Evolutionary conservation across 257 asterid genomes (phyloP).

Genomic region (Paraleonurus japonicus): DNA sequence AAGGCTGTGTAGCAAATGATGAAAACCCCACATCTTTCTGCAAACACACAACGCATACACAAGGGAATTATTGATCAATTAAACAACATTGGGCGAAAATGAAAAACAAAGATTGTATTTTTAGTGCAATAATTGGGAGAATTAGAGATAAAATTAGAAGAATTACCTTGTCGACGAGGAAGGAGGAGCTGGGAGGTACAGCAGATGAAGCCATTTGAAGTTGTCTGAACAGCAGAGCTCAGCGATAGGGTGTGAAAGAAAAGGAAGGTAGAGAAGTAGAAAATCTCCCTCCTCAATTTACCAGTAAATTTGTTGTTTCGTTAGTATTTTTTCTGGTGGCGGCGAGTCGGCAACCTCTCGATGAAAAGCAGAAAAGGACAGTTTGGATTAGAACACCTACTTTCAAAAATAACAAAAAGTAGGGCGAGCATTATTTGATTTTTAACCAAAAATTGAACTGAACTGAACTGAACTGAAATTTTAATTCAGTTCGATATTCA

Average conservation of each 20-base stretch:
- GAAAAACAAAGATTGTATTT: not conserved
- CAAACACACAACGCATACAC: constrained; percentile 1
- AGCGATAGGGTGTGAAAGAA: not conserved
- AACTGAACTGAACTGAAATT: too few relatives aligned
- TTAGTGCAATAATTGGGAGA: not conserved
- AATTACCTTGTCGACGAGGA: constrained; percentile 50
- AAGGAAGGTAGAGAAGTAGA: not conserved
- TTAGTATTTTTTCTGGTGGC: too few relatives aligned
- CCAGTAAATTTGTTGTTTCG: too few relatives aligned
- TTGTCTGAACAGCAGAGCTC: constrained; percentile 20
- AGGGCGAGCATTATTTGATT: too few relatives aligned
- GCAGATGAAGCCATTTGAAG: constrained; percentile 59
- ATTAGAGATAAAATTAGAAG: not conserved
- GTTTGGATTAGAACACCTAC: too few relatives aligned
- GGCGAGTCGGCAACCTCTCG: too few relatives aligned
- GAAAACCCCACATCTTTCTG: constrained; percentile 70
- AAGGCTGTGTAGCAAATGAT: constrained; percentile 41
- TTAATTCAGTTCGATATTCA: too few relatives aligned
- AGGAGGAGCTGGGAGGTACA: constrained; percentile 42
- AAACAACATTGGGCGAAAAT: not conserved
- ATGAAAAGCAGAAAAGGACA: too few relatives aligned
- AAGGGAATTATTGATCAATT: not conserved
- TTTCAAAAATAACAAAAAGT: too few relatives aligned
- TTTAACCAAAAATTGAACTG: too few relatives aligned
- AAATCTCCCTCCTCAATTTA: not conserved